Conservation (phyloP, 139 green algal species). For the Zygnema circumcarinatum region DNA sequence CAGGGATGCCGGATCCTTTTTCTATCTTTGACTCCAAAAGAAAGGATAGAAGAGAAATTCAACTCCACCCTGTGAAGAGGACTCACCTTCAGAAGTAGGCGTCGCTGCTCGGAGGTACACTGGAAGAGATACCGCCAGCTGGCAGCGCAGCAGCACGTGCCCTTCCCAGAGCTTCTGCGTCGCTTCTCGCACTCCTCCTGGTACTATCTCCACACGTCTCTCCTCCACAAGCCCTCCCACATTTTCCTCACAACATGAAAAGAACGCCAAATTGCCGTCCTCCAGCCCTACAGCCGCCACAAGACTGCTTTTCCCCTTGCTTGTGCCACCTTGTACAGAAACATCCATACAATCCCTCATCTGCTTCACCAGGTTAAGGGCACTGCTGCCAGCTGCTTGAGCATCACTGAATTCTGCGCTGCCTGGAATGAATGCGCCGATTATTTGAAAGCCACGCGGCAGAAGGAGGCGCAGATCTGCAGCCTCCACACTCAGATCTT, state of each 20-base stretch:
- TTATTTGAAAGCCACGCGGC: background rate
- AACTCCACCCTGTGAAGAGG: too few species aligned
- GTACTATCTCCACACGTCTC: background rate
- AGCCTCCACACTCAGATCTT: background rate
- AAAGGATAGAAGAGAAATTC: too few species aligned
- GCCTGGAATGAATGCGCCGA: background rate
- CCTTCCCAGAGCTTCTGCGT: background rate
- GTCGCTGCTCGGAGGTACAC: background rate
- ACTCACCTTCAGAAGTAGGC: background rate
- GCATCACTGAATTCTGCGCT: background rate
- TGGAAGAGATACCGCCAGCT: slow-evolving; percentile 11
- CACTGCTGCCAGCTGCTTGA: background rate
- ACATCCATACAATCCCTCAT: background rate
- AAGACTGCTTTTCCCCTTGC: background rate
- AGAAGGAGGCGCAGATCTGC: background rate
- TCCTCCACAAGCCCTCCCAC: background rate
- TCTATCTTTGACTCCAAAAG: too few species aligned
- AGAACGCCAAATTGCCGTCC: background rate
- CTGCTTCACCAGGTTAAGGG: background rate
- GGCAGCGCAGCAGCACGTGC: background rate
- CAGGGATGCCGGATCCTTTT: too few species aligned
- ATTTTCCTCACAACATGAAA: background rate
- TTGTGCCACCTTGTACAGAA: background rate
- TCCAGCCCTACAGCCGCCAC: background rate
- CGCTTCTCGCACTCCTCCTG: background rate